These are phyloP conservation scores for Adansonia gregorii DNA, from an alignment of 441 rosid species.

Conservation along the genomic window DNA sequence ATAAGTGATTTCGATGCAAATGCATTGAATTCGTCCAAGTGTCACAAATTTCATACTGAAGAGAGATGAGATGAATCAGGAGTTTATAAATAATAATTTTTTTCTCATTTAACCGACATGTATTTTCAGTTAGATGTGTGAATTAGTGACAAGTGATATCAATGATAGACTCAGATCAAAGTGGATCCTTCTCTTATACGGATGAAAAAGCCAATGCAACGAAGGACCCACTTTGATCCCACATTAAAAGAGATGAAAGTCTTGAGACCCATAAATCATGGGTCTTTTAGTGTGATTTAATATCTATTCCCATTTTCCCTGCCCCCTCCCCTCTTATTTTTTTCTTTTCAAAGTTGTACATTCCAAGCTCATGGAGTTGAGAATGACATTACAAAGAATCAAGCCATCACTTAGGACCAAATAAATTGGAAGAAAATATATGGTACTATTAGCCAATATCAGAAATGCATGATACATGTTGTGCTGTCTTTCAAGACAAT, in stretches of 20 bases:
- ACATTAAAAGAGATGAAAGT: too few species aligned
- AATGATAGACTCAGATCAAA: background rate
- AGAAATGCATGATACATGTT: slow-evolving; percentile 35
- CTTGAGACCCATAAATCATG: too few species aligned
- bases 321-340: background rate
- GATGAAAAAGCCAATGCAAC: background rate
- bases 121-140: too few species aligned
- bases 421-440: slow-evolving; percentile 40
- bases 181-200: background rate
- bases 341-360: slow-evolving; percentile 33
- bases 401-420: slow-evolving; percentile 45
- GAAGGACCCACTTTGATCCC: background rate
- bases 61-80: too few species aligned
- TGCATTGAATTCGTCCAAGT: slow-evolving; percentile 23
- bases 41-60: too few species aligned
- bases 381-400: slow-evolving; percentile 45
- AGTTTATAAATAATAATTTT: background rate
- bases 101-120: too few species aligned
- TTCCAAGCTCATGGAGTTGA: slow-evolving; percentile 38
- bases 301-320: background rate
- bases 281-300: background rate
- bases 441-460: slow-evolving; percentile 24
- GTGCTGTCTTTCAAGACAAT: slow-evolving; percentile 41
- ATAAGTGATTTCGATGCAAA: slow-evolving; percentile 18
- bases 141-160: too few species aligned